Percentiles rank a stretch among this genome's conserved stretches.
Evolutionary conservation across 2,329 filamentous ascomycete species (phyloP).

Genomic region (Macrophomina tecta): DNA sequence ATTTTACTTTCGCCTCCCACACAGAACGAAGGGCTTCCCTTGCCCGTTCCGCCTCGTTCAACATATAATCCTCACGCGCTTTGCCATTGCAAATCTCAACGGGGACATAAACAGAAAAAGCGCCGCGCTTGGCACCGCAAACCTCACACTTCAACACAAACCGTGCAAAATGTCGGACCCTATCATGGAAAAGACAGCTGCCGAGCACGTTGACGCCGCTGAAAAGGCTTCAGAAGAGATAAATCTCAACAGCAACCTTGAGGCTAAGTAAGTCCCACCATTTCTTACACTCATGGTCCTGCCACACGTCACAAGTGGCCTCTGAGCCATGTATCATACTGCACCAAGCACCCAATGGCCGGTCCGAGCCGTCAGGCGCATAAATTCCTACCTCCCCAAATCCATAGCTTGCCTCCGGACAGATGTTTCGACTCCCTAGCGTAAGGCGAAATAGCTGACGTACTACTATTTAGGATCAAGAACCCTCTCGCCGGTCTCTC

Average conservation of each 20-base stretch:
- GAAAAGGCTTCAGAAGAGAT: slow-evolving; percentile 23
- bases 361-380: too few relatives aligned
- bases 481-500: slow-evolving; percentile 65
- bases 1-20: neutral
- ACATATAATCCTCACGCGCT: neutral
- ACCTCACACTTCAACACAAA: slow-evolving; percentile 8
- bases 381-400: too few relatives aligned
- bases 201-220: slow-evolving; percentile 15
- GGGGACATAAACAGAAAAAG: neutral
- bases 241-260: slow-evolving; percentile 29
- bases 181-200: slow-evolving; percentile 18
- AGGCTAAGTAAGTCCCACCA: slow-evolving; percentile 26
- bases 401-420: too few relatives aligned
- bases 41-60: neutral
- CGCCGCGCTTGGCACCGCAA: neutral
- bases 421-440: too few relatives aligned
- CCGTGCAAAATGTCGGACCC: slow-evolving; percentile 20
- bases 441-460: neutral
- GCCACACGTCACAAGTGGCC: too few relatives aligned
- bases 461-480: slow-evolving; percentile 50
- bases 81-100: neutral
- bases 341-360: too few relatives aligned
- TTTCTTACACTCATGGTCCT: neutral
- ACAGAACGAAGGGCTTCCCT: neutral
- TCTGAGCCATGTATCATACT: too few relatives aligned